Conservation (phyloP, 805 yeast species). For the Candida insectalens region DNA sequence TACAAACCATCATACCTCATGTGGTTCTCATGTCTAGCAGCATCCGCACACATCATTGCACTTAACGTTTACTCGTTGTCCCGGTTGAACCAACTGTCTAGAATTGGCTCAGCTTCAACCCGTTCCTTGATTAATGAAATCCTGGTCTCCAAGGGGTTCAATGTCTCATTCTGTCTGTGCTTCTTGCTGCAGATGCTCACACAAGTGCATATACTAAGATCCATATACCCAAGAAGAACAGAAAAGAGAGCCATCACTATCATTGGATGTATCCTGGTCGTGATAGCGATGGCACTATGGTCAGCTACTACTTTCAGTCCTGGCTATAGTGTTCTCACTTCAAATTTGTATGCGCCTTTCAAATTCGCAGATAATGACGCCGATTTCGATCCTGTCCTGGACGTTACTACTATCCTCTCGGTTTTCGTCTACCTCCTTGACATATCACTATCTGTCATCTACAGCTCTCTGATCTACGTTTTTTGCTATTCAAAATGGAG, state of each 20-base stretch:
- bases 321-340: slow-evolving; percentile 9
- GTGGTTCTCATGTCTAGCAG: slow-evolving; percentile 38
- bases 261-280: slow-evolving; percentile 44
- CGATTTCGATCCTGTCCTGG: background rate
- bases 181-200: slow-evolving; percentile 50
- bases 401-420: slow-evolving; percentile 20
- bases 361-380: slow-evolving; percentile 23
- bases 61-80: slow-evolving; percentile 39
- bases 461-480: slow-evolving; percentile 52
- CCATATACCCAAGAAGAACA: slow-evolving; percentile 54
- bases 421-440: slow-evolving; percentile 58
- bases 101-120: slow-evolving; percentile 32
- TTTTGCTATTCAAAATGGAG: slow-evolving; percentile 42
- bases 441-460: slow-evolving; percentile 61
- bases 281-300: slow-evolving; percentile 59
- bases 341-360: slow-evolving; percentile 24
- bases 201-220: slow-evolving; percentile 63
- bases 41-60: slow-evolving; percentile 45
- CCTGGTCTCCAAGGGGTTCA: slow-evolving; percentile 35
- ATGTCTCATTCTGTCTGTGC: slow-evolving; percentile 47
- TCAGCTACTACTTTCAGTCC: slow-evolving; percentile 46
- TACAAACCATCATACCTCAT: slow-evolving; percentile 49
- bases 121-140: slow-evolving; percentile 33
- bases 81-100: slow-evolving; percentile 33
- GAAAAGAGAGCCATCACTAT: slow-evolving; percentile 58